Percentiles rank a stretch among this genome's conserved stretches.
These are phyloP conservation scores for Neurospora sp. DNA, from an alignment of 495 filamentous ascomycete genomes.

Conservation along the genomic window DNA sequence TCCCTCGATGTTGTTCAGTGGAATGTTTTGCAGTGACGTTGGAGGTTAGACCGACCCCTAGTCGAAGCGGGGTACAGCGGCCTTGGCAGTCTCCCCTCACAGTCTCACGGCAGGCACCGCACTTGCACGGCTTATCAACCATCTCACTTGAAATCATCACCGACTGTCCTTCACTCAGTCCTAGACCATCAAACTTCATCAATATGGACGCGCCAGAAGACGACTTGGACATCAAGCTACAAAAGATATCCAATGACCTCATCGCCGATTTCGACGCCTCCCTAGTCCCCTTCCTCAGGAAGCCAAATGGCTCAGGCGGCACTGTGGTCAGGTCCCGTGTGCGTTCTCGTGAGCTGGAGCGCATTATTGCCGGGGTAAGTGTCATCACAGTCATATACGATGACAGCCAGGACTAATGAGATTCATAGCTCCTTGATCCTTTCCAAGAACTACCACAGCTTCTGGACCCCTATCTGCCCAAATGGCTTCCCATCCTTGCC, in stretches of 20 bases:
- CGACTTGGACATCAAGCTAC: conserved; percentile 63
- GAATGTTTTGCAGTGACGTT: neutral
- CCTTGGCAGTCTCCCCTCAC: neutral
- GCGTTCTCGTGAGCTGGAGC: conserved; percentile 33
- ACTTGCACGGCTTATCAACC: neutral
- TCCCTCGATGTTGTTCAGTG: neutral
- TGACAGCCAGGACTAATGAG: conserved; percentile 9
- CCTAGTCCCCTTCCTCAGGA: conserved; percentile 42
- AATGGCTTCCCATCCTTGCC: conserved; percentile 61
- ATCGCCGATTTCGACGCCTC: conserved; percentile 53
- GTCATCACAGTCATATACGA: neutral
- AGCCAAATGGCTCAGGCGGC: conserved; percentile 19
- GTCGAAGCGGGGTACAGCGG: neutral
- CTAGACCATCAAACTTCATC: neutral
- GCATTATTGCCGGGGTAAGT: conserved; percentile 35
- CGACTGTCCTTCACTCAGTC: neutral
- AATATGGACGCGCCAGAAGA: conserved; percentile 40
- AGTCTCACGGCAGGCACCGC: neutral
- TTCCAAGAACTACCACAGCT: conserved; percentile 96
- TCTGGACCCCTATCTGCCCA: conserved; percentile 76
- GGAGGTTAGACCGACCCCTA: neutral
- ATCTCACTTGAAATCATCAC: neutral
- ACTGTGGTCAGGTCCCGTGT: conserved; percentile 29
- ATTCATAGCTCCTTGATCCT: conserved; percentile 57
- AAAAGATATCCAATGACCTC: conserved; percentile 58